Evolutionary conservation across 768 basidiomycete species (phyloP).

Genomic region (Pulveroboletus sp.): DNA sequence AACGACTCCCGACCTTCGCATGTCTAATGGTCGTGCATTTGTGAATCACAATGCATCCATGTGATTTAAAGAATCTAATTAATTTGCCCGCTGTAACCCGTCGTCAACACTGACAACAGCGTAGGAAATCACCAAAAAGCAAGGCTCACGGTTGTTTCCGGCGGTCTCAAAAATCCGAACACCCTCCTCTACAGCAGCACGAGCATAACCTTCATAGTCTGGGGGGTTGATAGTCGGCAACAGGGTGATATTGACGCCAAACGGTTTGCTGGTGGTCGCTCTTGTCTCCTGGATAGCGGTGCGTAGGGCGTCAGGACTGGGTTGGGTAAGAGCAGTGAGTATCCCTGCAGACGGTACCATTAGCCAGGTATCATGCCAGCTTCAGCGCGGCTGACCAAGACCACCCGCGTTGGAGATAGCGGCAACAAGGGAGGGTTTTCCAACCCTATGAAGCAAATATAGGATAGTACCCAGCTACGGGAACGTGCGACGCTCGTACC

Average conservation of each 20-base stretch:
- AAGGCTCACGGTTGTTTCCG: slow-evolving; percentile 75
- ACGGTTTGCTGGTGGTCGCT: slow-evolving; percentile 65
- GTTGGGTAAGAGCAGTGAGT: slow-evolving; percentile 86
- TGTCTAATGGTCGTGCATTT: slow-evolving; percentile 89
- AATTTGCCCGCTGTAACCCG: slow-evolving; percentile 61
- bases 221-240: slow-evolving; percentile 88
- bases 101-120: not conserved
- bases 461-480: not conserved
- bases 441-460: slow-evolving; percentile 56
- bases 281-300: slow-evolving; percentile 77
- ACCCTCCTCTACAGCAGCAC: slow-evolving; percentile 82
- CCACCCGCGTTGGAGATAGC: slow-evolving; percentile 85
- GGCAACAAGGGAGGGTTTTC: slow-evolving; percentile 67
- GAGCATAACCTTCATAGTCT: slow-evolving; percentile 82
- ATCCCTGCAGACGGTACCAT: slow-evolving; percentile 47
- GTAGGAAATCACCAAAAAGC: not conserved
- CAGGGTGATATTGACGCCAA: slow-evolving; percentile 86
- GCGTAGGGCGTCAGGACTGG: slow-evolving; percentile 77
- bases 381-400: slow-evolving; percentile 47
- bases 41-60: slow-evolving; percentile 79
- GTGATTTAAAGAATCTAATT: slow-evolving; percentile 78
- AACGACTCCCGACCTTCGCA: slow-evolving; percentile 58
- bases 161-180: slow-evolving; percentile 92
- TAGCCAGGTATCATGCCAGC: not conserved
- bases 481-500: slow-evolving; percentile 38